Base-by-base conservation (phyloP, 129 eudicot genomes). In the Flaveria linearis region DNA sequence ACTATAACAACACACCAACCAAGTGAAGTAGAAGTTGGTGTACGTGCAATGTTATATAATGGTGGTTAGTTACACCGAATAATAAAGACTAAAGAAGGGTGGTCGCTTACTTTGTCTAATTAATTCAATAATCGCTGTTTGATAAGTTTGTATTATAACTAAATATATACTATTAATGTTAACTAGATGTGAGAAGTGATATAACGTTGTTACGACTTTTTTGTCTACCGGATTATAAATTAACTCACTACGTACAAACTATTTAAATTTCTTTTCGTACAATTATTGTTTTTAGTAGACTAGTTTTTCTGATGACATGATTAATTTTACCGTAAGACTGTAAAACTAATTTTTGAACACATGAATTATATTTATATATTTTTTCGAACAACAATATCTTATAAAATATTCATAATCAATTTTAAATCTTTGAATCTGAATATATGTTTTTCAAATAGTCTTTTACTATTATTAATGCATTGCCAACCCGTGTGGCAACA, bases 1-100 rank as follows among this genome's bases (percentile, higher is more conserved):
- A 18, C 10, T 64, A 49, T 30, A 75, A 46, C 72, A 49, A 15
- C 52, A 23, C 41, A 51, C 79, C 71, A 75, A 75, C 72, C 72
- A 50, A 49, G 22, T 42, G 15, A 73, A 46, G 42, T 7, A 23
- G 63, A 52, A 28, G 45, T 20, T 57, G 68, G 68, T 39, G 51
- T n/a, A n/a, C n/a, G n/a, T 51, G 25, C 46, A 47, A 62, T 63
- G 42, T 50, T 10, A 64, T 65, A 63, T 39, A 73, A 14, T 43
- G 77, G 77, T 73, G 26, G 36, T 22, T 42, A 63, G 68, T 73
- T 73, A 73, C 55, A 12, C 41, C 56, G 13, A 73, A 13, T 12
- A 33, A 33, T 17, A 17, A 30, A 33, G 56, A 53, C 67, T 30
- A 63, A 30, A 30, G 42, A 61, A 28, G 36, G 65, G 36, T 23